phyloP scores from a whole-genome alignment of 73 alveolate species.

The Paramecium sexaurelia region DNA sequence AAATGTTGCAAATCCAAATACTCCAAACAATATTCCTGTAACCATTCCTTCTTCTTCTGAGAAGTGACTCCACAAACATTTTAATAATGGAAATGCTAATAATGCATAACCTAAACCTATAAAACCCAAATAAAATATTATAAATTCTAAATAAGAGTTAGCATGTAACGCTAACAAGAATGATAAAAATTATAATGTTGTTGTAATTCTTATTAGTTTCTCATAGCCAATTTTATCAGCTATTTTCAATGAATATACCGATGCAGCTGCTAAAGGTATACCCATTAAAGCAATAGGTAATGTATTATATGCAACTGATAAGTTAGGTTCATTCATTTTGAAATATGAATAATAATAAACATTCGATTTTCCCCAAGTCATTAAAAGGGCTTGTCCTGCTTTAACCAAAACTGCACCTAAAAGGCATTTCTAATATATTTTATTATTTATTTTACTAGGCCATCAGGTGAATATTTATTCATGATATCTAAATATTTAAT shows the following conservation, averaged over 20 bases:
- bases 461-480: slow-evolving; percentile 27
- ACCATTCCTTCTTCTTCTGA: slow-evolving; percentile 15
- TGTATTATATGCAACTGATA: not conserved
- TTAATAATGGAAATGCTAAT: slow-evolving; percentile 7
- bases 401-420: slow-evolving; percentile 22
- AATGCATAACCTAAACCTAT: slow-evolving; percentile 21
- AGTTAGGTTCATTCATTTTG: slow-evolving; percentile 34
- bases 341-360: slow-evolving; percentile 47
- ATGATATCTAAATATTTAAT: not conserved
- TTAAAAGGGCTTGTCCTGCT: slow-evolving; percentile 1
- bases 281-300: slow-evolving; percentile 44
- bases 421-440: slow-evolving; percentile 20
- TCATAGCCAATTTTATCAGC: slow-evolving; percentile 23
- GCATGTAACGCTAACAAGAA: slow-evolving; percentile 9
- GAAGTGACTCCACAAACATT: slow-evolving; percentile 38
- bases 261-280: not conserved
- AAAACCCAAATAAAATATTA: not conserved
- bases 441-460: not conserved
- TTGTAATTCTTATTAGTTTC: not conserved
- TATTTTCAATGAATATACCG: slow-evolving; percentile 15
- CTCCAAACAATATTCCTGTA: slow-evolving; percentile 29
- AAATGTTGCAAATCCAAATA: slow-evolving; percentile 40
- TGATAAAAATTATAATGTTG: not conserved
- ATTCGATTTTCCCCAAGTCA: slow-evolving; percentile 57
- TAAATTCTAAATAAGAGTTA: not conserved